Percentiles rank a stretch among this genome's conserved stretches.
Conservation (phyloP, 2,329 filamentous ascomycete genomes). For the Myriosclerotinia scirpicola region DNA sequence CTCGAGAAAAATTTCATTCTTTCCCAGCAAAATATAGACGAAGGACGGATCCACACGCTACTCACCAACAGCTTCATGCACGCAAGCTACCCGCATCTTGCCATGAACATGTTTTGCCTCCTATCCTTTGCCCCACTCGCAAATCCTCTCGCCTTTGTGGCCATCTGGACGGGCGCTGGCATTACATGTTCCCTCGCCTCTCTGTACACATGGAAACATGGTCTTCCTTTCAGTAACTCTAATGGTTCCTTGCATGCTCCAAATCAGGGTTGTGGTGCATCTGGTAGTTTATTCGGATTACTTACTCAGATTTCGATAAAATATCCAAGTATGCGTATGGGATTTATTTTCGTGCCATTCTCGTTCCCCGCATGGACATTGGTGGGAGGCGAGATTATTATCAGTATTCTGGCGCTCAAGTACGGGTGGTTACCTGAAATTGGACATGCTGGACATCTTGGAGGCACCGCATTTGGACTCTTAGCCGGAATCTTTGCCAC, state of each 20-base stretch:
- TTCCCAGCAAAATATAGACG: constrained; percentile 13
- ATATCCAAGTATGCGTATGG: not conserved
- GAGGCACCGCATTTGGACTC: constrained; percentile 17
- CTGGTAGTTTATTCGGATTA: constrained; percentile 15
- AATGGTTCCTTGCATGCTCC: not conserved
- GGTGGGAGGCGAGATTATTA: not conserved
- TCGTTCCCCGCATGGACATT: not conserved
- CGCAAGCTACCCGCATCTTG: constrained; percentile 2
- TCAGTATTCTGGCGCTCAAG: constrained; percentile 13
- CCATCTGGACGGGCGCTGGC: constrained; percentile 14
- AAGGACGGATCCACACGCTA: constrained; percentile 11
- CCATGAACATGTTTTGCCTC: constrained; percentile 9
- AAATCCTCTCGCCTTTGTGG: constrained; percentile 5
- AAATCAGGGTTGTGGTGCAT: constrained; percentile 9
- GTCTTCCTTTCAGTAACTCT: not conserved
- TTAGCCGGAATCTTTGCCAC: not conserved
- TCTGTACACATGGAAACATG: constrained; percentile 13
- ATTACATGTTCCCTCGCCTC: constrained; percentile 6
- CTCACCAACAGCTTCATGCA: constrained; percentile 18
- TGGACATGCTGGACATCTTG: constrained; percentile 20
- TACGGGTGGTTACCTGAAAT: constrained; percentile 8
- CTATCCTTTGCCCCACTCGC: not conserved
- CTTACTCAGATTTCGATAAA: not conserved
- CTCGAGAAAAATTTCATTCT: constrained; percentile 5
- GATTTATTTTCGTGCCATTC: constrained; percentile 5